phyloP scores from a whole-genome alignment of 139 green algal species.

The Spirogloea muscicola region DNA sequence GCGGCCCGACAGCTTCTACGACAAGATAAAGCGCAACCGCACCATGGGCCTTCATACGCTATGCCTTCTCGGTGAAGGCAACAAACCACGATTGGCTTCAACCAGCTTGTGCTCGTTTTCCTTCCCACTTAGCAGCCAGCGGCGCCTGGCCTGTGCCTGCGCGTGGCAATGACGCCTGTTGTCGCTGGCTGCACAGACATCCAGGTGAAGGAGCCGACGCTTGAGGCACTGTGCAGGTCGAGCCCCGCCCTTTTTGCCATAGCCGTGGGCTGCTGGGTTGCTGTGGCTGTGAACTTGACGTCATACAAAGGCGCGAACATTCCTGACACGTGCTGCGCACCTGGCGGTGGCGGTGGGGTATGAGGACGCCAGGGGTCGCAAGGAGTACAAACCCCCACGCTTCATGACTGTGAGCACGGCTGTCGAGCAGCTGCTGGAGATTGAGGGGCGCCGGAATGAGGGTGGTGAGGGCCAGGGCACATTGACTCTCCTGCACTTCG shows the following conservation, averaged over 20 bases:
- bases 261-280: background rate
- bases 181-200: slow-evolving; percentile 41
- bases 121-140: too few relatives aligned
- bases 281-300: background rate
- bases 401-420: slow-evolving; percentile 67
- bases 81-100: background rate
- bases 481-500: background rate
- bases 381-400: slow-evolving; percentile 83
- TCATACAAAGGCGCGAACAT: background rate
- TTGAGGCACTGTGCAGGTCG: slow-evolving; percentile 71
- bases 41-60: slow-evolving; percentile 86
- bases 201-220: slow-evolving; percentile 71
- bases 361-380: slow-evolving; percentile 55
- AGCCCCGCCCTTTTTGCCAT: background rate
- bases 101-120: background rate
- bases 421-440: slow-evolving; percentile 82
- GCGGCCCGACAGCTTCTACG: slow-evolving; percentile 86
- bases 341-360: background rate
- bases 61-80: slow-evolving; percentile 69
- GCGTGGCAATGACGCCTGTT: background rate
- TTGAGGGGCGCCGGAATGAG: slow-evolving; percentile 67
- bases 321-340: background rate
- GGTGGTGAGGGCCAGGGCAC: slow-evolving; percentile 26
- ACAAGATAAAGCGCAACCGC: slow-evolving; percentile 51
- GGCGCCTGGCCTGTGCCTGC: background rate